Evolutionary conservation across 495 filamentous ascomycete species (phyloP), one percentile per base, ranked within the genome.

Genomic region (Penicillium paxilli): DNA sequence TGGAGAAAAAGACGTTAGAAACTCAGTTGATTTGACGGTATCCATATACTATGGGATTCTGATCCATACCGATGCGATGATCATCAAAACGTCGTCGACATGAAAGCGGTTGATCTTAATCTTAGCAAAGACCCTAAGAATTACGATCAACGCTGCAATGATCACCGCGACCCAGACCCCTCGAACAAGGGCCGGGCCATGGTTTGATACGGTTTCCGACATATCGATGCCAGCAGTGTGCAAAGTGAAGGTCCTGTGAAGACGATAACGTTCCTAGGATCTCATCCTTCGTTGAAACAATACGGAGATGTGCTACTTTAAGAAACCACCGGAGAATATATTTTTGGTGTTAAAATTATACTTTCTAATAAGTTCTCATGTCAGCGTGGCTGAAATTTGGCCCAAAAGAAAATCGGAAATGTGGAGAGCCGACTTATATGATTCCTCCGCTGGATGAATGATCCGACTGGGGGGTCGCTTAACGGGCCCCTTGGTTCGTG

Each of bases 31-130:
- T 47, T 14, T 11, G 6, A 12, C 21, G 22, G 24, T 33, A 26
- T 5, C n/a, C 16, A 20, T 10, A 47, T 7, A 19, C 14, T 28
- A 38, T 7, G 21, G 16, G n/a, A 11, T 8, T 23, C 41, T 22
- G 22, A 30, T 21, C 44, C 50, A 47, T 58, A 75, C 72, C 60
- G 59, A 32, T 2, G 72, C 63, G 8, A 69, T 7, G 22, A 75
- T 56, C 72, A 75, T 75, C 32, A 73, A 19, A 5, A 66, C 59
- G 66, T 75, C 72, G 44, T 75, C 72, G 2, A 63, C 30, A 33
- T 53, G 45, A 37, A 73, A 67, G 14, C 70, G 65, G 48, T 56
- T 60, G 49, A 75, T 70, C 50, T 67, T 68, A 22, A 73, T 41
- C 51, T 72, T 72, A 11, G 68, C 72, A 50, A 65, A 55, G 49